Base-by-base conservation (phyloP, 2,329 filamentous ascomycete species). In the Fusarium sacchari region DNA sequence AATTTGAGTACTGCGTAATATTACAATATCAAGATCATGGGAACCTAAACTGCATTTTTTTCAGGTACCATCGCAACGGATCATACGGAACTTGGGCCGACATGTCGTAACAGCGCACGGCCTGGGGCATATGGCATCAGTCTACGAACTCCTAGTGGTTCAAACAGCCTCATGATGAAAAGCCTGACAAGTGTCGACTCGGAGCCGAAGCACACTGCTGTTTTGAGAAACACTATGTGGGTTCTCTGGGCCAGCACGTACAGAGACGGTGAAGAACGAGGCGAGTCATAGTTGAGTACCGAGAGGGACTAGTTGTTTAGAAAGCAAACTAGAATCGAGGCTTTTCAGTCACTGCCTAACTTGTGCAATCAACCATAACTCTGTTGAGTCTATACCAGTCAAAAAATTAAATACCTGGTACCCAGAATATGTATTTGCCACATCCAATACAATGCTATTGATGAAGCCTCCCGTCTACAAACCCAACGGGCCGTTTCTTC, bases 211-310 rank as follows among this genome's bases (percentile, higher is more conserved):
- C 37, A 39, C 42, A 39, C 42, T 40, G 42, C 39, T 52, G 52
- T 40, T 52, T 67, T 60, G 32, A 60, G 46, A 22, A 50, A 36
- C 42, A 32, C 55, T 30, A 67, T 67, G 66, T 69, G 66, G 66
- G 37, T 43, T 68, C 64, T 36, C 34, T 30, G 34, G n/a, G n/a
- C 7, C 15, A 55, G 59, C 56, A 28, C 28, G 28, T 28, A 28
- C 26, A 56, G 64, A 69, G 55, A 69, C 66, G 66, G 66, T 69
- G 66, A 69, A 43, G 58, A 36, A 55, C 37, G 14, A 43, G 56
- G 37, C 57, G 42, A 68, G 64, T 50, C 65, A 68, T 49, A 32
- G 13, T 56, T 43, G 20, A 43, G 47, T 46, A 28, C 32, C 26
- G 18, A 44, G 26, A 26, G 20, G 15, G 26, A 17, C 60, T 46